Base-by-base conservation (phyloP, 352 stramenopile species). In the Globisporangium irregulare region DNA sequence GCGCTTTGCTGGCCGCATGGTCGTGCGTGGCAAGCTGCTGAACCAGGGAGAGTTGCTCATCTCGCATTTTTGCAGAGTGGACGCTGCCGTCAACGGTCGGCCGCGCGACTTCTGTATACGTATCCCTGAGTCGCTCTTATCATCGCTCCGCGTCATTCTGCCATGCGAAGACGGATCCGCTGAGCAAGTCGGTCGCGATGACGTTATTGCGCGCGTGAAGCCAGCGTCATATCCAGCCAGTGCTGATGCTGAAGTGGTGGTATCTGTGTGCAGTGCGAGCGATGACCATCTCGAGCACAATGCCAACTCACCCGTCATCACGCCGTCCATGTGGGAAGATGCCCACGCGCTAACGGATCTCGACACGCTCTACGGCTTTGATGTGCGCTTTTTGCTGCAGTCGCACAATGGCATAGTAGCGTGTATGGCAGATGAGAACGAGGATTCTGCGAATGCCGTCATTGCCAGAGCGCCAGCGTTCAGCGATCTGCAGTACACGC, bases 21-120 rank as follows among this genome's bases (percentile, higher is more conserved):
- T 73, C 4, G 68, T 85, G 25, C n/a, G 71, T 24, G 79, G 79
- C 7, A 80, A 77, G 58, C 62, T 87, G 10, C 66, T 84, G 57
- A 87, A 87, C 66, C 69, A 75, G 32, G 70, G 77, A 15, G 75
- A 87, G 67, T 59, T 87, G 34, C 57, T 80, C 12, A 75, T 87
- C 22, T 57, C 64, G 22, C 66, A 59, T 2, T 57, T 87, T 27
- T 38, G 36, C 12, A 59, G 64, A 34, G 3, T 72, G 4, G 24
- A 64, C 18, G 20, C 32, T 0, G 14, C 8, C 34, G 38, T 15
- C 18, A n/a, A 9, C 10, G 46, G 29, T n/a, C 29, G 32, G 29
- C 56, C 9, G n/a, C n/a, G 24, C 29, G 12, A 5, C 18, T 46
- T n/a, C 6, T 61, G 50, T 29, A 34, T 72, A 4, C 9, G 27